These are phyloP conservation scores for Selaginella tamariscina DNA, from an alignment of 75 land plant genomes.

Conservation along the genomic window DNA sequence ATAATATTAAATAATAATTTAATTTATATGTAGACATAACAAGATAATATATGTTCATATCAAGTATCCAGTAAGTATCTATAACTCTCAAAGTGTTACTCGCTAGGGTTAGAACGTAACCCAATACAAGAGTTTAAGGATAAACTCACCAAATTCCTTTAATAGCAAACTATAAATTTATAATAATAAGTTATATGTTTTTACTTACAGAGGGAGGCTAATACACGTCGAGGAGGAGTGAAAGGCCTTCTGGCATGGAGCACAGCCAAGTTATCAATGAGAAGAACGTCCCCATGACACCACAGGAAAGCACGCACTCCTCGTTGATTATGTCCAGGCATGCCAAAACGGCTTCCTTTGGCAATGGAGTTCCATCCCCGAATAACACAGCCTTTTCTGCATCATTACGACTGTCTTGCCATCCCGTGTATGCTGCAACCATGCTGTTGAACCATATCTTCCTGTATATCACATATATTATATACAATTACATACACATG, in stretches of 20 bases:
- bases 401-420: constrained; percentile 87
- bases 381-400: constrained; percentile 84
- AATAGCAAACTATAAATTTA: too few species aligned
- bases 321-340: constrained; percentile 66
- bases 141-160: too few species aligned
- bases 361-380: constrained; percentile 79
- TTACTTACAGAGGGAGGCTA: constrained; percentile 83
- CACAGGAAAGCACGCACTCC: constrained; percentile 70
- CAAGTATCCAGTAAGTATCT: too few species aligned
- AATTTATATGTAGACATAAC: too few species aligned
- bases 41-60: too few species aligned
- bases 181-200: too few species aligned
- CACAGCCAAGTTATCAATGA: constrained; percentile 78
- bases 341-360: constrained; percentile 55
- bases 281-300: constrained; percentile 63
- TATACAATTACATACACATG: too few species aligned
- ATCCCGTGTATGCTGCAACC: constrained; percentile 95
- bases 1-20: too few species aligned
- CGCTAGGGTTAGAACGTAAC: too few species aligned
- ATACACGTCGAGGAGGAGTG: constrained; percentile 68
- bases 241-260: constrained; percentile 72
- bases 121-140: too few species aligned
- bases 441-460: constrained; percentile 98
- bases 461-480: too few species aligned
- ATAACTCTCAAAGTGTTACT: too few species aligned